Evolutionary conservation across 768 basidiomycete genomes (phyloP).

Genomic region (Panaeolus cyanescens): DNA sequence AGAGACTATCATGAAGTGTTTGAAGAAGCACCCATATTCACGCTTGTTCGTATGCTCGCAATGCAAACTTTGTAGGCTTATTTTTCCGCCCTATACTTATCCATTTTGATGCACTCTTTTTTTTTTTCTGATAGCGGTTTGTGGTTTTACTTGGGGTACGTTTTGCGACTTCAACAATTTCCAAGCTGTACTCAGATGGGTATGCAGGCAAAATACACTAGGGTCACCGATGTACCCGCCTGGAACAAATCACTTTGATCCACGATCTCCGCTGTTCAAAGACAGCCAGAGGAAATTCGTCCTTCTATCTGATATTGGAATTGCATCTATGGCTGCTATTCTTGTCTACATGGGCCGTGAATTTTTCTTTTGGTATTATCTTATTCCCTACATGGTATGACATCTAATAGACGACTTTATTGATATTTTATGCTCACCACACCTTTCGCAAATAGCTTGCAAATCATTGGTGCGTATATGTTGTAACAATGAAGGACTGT

Average conservation of each 20-base stretch:
- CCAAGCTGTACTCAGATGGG: not conserved
- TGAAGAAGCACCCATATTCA: slow-evolving; percentile 53
- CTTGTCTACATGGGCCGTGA: slow-evolving; percentile 24
- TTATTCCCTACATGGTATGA: slow-evolving; percentile 46
- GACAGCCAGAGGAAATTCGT: slow-evolving; percentile 37
- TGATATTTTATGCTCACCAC: not conserved
- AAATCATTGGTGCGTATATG: slow-evolving; percentile 8
- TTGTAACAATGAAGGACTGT: not conserved
- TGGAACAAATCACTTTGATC: slow-evolving; percentile 47
- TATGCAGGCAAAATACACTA: slow-evolving; percentile 43
- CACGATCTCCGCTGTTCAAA: slow-evolving; percentile 41
- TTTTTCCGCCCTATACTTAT: not conserved
- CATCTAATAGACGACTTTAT: not conserved
- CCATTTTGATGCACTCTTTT: not conserved
- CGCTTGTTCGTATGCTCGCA: slow-evolving; percentile 41
- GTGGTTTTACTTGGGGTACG: slow-evolving; percentile 36
- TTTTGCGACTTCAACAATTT: not conserved
- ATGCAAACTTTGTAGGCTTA: slow-evolving; percentile 44
- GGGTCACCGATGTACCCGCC: slow-evolving; percentile 47
- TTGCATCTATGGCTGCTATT: slow-evolving; percentile 24
- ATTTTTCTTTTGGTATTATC: slow-evolving; percentile 30
- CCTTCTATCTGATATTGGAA: slow-evolving; percentile 33
- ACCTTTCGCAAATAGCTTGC: not conserved
- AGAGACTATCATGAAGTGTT: slow-evolving; percentile 51
- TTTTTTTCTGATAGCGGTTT: slow-evolving; percentile 26